Conservation (phyloP, 805 yeast genomes). For the Saccharomycopsis selenospora region DNA sequence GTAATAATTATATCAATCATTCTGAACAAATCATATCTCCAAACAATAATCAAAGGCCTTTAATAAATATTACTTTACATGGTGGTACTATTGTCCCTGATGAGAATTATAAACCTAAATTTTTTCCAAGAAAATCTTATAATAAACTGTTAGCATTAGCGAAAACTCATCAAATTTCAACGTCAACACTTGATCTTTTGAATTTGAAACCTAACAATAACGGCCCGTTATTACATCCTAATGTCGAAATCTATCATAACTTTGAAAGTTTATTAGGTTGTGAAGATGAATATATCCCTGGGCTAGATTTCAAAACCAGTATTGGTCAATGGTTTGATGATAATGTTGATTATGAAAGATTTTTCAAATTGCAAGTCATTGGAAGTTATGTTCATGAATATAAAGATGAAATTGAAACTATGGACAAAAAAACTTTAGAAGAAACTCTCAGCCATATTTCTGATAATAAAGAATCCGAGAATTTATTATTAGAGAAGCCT, state of each 20-base stretch:
- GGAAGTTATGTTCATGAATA: constrained; percentile 16
- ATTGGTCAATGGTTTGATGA: constrained; percentile 20
- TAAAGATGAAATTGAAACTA: neutral
- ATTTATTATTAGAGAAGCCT: constrained; percentile 12
- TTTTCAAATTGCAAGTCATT: constrained; percentile 15
- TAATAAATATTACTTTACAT: constrained; percentile 15
- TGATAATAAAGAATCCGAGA: neutral
- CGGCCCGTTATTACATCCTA: constrained; percentile 16
- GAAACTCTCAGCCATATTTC: neutral
- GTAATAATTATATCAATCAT: too few relatives aligned
- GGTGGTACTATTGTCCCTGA: constrained; percentile 23
- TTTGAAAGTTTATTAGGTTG: constrained; percentile 36
- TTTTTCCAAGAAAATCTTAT: constrained; percentile 9
- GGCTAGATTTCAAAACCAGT: constrained; percentile 44
- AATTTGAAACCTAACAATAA: constrained; percentile 6
- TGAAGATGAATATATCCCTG: constrained; percentile 75
- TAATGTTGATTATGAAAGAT: constrained; percentile 14
- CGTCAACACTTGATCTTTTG: constrained; percentile 17
- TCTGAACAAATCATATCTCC: too few relatives aligned
- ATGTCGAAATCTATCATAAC: constrained; percentile 16
- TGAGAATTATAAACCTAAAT: constrained; percentile 18
- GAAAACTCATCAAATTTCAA: constrained; percentile 22
- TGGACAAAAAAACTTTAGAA: neutral
- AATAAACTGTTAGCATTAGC: constrained; percentile 17
- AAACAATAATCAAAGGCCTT: too few relatives aligned